Evolutionary conservation across 495 filamentous ascomycete species (phyloP).

Genomic region (Cladorrhinum samala): DNA sequence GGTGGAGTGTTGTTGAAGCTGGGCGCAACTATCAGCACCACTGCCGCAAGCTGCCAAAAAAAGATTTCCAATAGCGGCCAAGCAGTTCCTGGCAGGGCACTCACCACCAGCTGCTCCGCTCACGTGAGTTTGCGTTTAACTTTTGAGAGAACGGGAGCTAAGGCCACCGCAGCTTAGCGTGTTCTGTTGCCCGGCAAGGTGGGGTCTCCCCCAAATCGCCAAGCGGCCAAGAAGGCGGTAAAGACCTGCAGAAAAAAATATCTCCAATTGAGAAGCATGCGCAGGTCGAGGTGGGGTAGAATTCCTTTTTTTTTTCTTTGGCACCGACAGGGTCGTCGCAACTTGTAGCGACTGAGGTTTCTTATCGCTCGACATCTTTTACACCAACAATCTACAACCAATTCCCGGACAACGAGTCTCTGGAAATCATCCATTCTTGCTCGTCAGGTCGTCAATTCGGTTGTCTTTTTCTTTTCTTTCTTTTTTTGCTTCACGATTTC

Average conservation of each 20-base stretch:
- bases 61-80: slow-evolving; percentile 19
- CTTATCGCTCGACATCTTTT: no score
- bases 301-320: slow-evolving; percentile 2
- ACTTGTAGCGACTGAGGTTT: no score
- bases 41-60: slow-evolving; percentile 12
- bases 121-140: slow-evolving; percentile 18
- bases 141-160: slow-evolving; percentile 6
- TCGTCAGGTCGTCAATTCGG: no score
- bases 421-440: no score
- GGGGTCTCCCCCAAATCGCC: neutral
- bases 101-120: neutral
- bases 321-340: no score
- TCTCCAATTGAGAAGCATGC: slow-evolving; percentile 2
- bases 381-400: no score
- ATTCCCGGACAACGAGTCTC: no score
- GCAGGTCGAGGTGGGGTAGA: neutral
- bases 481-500: no score
- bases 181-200: neutral
- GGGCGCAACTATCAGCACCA: neutral
- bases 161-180: neutral
- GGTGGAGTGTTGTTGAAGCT: neutral
- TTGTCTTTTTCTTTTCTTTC: neutral
- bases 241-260: slow-evolving; percentile 12
- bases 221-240: slow-evolving; percentile 12
- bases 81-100: neutral